Conservation (phyloP, 2,329 filamentous ascomycete species). For the Botryotinia globosa region DNA sequence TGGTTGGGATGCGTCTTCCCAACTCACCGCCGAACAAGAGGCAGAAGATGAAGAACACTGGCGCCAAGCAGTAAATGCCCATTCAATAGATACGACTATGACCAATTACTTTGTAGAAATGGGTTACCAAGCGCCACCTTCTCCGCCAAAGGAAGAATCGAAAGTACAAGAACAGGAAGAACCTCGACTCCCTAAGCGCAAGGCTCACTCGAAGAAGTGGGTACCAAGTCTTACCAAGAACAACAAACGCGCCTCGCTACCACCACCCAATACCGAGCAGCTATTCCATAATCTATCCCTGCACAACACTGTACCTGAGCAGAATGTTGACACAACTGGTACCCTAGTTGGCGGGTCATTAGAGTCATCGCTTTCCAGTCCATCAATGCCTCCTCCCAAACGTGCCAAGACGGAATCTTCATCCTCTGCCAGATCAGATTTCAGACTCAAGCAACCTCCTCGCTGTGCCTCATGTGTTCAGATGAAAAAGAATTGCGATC, state of each 20-base stretch:
- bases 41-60: conserved; percentile 8
- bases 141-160: too few species aligned
- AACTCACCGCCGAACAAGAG: neutral
- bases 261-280: neutral
- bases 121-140: neutral
- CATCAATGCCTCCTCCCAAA: neutral
- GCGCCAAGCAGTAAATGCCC: neutral
- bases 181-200: too few species aligned
- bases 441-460: neutral
- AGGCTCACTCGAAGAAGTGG: neutral
- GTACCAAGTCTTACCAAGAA: neutral
- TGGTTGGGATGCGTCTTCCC: neutral
- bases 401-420: neutral
- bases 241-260: neutral
- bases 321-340: neutral
- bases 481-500: conserved; percentile 3
- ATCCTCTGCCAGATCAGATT: neutral
- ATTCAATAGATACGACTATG: neutral
- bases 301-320: neutral
- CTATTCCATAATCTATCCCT: neutral
- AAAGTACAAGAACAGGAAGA: neutral
- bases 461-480: neutral
- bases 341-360: accelerated
- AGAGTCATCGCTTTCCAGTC: neutral
- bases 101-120: neutral